Base-by-base conservation (phyloP, 192 early-diverging fungal species). In the Geranomyces variabilis region DNA sequence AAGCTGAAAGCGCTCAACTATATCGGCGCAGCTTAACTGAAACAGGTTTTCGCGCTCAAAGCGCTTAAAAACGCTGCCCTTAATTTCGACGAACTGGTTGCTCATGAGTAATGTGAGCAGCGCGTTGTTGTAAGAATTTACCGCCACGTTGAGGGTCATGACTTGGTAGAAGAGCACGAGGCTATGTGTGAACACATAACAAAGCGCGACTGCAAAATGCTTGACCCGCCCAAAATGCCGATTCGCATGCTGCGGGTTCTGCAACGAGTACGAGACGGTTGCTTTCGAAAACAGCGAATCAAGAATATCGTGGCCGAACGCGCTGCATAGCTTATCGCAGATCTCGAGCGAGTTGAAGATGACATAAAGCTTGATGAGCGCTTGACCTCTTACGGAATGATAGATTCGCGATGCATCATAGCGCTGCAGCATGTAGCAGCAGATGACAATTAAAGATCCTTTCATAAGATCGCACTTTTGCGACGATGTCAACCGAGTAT, bases 31-130 rank as follows among this genome's bases (percentile, higher is more conserved):
- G 47, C 87, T 87, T 13, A 99, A 73, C 73, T 99, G 96, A 76
- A 98, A 99, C 67, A 99, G 80, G 76, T 96, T 97, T 68, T 97
- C 97, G 70, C 90, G 87, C 78, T 99, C 97, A 86, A 94, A 98
- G 57, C 88, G 89, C 69, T 99, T 99, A 67, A 98, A 99, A 7
- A 99, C 97, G 47, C 89, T 91, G 66, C 93, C 90, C 71, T 99
- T 99, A 77, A 99, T 96, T 73, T 99, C 97, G 9, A 95, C 93
- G 87, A 99, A 99, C 81, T 98, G 97, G 71, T 98, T 98, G 36
- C 90, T 92, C 44, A 99, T 88, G 24, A 99, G 84, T 36, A 99
- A 74, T n/a, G 95, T 92, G 33, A 99, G 77, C 26, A 99, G 79
- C 8, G 93, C 93, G 77, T 97, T 96, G 66, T 93, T 93, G 71